Evolutionary conservation across 2,329 filamentous ascomycete species (phyloP).

Genomic region (Graphilbum ipis-grandicollis): DNA sequence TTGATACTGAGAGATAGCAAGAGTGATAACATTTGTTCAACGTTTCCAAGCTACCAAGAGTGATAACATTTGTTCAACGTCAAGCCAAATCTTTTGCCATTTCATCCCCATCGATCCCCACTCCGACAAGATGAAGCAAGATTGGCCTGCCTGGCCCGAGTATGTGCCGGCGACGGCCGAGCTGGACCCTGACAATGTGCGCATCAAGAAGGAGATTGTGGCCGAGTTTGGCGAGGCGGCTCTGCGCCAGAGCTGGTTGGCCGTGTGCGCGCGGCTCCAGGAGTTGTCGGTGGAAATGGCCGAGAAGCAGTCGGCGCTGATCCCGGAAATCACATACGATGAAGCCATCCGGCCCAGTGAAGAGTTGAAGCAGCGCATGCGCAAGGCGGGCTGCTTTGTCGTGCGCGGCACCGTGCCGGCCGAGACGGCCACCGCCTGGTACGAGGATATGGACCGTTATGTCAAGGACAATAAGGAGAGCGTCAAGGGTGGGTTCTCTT

Average conservation of each 20-base stretch:
- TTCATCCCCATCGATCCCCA: too few relatives aligned
- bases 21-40: too few relatives aligned
- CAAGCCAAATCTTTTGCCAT: too few relatives aligned
- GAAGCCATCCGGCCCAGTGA: neutral
- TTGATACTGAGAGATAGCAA: too few relatives aligned
- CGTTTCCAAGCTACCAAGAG: too few relatives aligned
- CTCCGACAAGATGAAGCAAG: too few relatives aligned
- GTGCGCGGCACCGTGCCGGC: neutral
- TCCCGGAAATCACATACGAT: conserved; percentile 5
- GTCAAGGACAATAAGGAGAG: conserved; percentile 12
- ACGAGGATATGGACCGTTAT: neutral
- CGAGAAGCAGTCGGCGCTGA: conserved; percentile 14
- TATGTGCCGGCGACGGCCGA: too few relatives aligned
- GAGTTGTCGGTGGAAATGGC: conserved; percentile 19
- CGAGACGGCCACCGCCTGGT: neutral
- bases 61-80: too few relatives aligned
- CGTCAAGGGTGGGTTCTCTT: too few relatives aligned
- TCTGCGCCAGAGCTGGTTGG: conserved; percentile 19
- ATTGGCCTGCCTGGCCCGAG: too few relatives aligned
- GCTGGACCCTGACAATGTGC: too few relatives aligned
- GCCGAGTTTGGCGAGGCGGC: conserved; percentile 18
- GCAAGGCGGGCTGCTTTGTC: neutral
- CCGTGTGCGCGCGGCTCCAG: conserved; percentile 19
- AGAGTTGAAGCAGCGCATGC: neutral
- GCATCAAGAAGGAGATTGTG: conserved; percentile 19